Conservation (phyloP, 139 green algal species). For the Micromonas commoda region DNA sequence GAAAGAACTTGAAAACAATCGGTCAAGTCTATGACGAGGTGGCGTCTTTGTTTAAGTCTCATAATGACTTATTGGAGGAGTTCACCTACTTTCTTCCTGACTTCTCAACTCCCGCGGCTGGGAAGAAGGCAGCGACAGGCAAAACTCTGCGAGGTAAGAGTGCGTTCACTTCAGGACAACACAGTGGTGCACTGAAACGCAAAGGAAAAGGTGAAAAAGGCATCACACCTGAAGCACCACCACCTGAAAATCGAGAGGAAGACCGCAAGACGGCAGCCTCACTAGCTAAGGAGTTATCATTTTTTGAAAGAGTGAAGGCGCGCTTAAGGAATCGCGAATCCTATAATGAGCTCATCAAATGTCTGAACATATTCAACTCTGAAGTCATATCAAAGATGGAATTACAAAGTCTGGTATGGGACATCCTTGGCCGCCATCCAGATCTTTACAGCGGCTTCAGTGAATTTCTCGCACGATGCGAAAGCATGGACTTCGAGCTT, state of each 20-base stretch:
- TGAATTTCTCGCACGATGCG: slow-evolving; percentile 70
- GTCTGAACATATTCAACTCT: slow-evolving; percentile 84
- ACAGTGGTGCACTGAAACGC: neutral
- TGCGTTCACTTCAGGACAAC: neutral
- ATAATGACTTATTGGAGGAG: slow-evolving; percentile 90
- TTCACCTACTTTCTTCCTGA: slow-evolving; percentile 96
- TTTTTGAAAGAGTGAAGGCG: slow-evolving; percentile 53
- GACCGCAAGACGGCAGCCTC: neutral
- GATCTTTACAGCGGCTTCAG: slow-evolving; percentile 80
- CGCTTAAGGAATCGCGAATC: slow-evolving; percentile 62
- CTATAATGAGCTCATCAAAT: slow-evolving; percentile 96
- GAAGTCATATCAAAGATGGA: slow-evolving; percentile 86
- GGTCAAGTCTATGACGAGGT: slow-evolving; percentile 93
- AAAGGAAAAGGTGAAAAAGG: neutral
- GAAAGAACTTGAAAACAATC: slow-evolving; percentile 96
- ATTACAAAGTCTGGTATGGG: slow-evolving; percentile 47
- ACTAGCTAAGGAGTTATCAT: slow-evolving; percentile 61
- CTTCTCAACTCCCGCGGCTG: neutral
- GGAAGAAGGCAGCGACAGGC: neutral
- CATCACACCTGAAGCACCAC: neutral
- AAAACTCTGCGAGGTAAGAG: neutral
- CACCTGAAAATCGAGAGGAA: neutral
- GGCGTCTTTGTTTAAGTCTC: slow-evolving; percentile 80
- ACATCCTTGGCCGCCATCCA: slow-evolving; percentile 76
- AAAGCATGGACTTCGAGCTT: slow-evolving; percentile 49